Evolutionary conservation across 2,329 filamentous ascomycete species (phyloP), one percentile per base, ranked within the genome.

Genomic region (Xylaria sp.): DNA sequence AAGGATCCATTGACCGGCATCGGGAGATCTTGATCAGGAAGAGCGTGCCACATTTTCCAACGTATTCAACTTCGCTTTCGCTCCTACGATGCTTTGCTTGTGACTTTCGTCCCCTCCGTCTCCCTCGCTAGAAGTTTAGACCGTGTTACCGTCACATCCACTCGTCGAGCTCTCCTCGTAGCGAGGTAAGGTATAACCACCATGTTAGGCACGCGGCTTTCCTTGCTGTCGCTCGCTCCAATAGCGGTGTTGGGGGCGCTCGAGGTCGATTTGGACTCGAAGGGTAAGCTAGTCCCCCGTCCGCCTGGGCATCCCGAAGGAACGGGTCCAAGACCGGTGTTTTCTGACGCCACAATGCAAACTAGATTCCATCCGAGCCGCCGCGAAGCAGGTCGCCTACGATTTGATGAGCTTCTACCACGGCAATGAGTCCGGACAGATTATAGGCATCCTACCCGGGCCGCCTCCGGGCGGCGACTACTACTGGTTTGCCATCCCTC

Each of bases 391-490:
- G 48, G 65, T 68, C 29, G 66, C 66, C 18, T 60, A 57, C 41
- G 66, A 69, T 43, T 53, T 69, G 51, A 55, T 69, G 50, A 51
- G 39, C 17, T 69, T 63, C 38, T 69, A 69, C 41, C 50, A 63
- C 34, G 65, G 65, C 42, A 50, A 63, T n/a, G 58, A 63, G 22
- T 56, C 63, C 16, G 84, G 80, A 9, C 88, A 75, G 13, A 75
- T 77, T 1, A 52, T 55, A 1, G 66, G 66, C 16, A 61, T 67
- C 42, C 54, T 68, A 8, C 64, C 64, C 8, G 66, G 66, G 5
- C 66, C 66, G 29, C 66, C 66, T 11, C 63, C 65, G 9, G 51
- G 55, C 18, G 64, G 66, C 45, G 59, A 60, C 26, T 68, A 68
- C 59, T 68, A 65, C 57, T 68, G 66, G 66, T 68, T 57, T n/a